A percentile compares a stretch with the other conserved stretches of the same genome.
Evolutionary conservation across 75 land plant species (phyloP).

Genomic region (Adiantum capillusveneris): DNA sequence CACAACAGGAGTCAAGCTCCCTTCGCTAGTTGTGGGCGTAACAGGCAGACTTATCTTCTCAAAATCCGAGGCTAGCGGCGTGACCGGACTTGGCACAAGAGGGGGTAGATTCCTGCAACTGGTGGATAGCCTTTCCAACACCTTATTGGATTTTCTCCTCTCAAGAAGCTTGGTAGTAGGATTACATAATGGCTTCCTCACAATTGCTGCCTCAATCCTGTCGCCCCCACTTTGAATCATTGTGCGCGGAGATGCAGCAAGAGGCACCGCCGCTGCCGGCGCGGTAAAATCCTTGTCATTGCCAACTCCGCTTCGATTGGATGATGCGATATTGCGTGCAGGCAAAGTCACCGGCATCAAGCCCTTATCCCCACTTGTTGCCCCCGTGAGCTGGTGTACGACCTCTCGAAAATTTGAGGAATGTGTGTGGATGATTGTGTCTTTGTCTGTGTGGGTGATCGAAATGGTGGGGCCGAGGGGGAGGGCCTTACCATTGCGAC

Average conservation of each 20-base stretch:
- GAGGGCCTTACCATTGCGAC: no score
- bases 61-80: neutral
- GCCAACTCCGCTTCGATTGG: neutral
- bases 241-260: neutral
- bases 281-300: neutral
- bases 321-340: neutral
- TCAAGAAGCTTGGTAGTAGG: slow-evolving; percentile 1
- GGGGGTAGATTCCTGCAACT: neutral
- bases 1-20: no score
- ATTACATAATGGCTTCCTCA: no score
- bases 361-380: neutral
- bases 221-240: neutral
- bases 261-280: neutral
- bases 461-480: neutral
- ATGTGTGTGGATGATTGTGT: neutral
- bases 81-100: neutral
- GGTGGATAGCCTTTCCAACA: neutral
- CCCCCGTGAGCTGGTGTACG: slow-evolving; percentile 1
- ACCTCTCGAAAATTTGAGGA: slow-evolving; percentile 3
- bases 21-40: neutral
- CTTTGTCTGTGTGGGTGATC: slow-evolving; percentile 2
- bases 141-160: neutral
- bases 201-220: no score
- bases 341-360: neutral
- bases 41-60: neutral